Evolutionary conservation across 805 yeast genomes (phyloP).

Genomic region (Wickerhamiella spandovensis): DNA sequence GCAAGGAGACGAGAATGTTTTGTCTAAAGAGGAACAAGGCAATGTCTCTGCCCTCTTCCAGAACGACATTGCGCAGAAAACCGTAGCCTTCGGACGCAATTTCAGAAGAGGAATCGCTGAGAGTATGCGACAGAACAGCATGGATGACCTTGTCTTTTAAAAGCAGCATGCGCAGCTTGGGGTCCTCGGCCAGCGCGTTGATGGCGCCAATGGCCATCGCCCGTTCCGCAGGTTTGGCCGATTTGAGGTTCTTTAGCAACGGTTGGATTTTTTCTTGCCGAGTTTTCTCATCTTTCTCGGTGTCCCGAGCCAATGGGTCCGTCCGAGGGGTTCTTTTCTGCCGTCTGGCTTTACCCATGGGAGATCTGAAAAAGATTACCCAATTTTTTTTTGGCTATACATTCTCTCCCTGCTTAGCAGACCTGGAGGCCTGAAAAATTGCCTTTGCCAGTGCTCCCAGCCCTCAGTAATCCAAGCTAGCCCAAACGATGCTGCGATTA

Average conservation of each 20-base stretch:
- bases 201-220: slow-evolving; percentile 67
- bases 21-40: slow-evolving; percentile 65
- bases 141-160: slow-evolving; percentile 62
- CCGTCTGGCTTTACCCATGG: slow-evolving; percentile 1
- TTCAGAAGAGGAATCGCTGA: slow-evolving; percentile 59
- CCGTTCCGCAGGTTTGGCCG: slow-evolving; percentile 56
- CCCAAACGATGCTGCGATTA: slow-evolving; percentile 3
- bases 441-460: no score
- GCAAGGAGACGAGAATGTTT: slow-evolving; percentile 55
- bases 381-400: not conserved
- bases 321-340: not conserved
- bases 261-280: slow-evolving; percentile 52
- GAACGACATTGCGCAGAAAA: slow-evolving; percentile 59
- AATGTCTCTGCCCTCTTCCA: slow-evolving; percentile 81
- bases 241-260: slow-evolving; percentile 47
- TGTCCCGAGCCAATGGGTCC: slow-evolving; percentile 11
- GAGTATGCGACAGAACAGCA: slow-evolving; percentile 45
- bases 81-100: slow-evolving; percentile 74
- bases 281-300: slow-evolving; percentile 33
- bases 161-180: slow-evolving; percentile 44
- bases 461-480: no score
- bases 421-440: no score
- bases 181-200: slow-evolving; percentile 56
- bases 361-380: not conserved
- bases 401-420: no score